Base-by-base conservation (phyloP, 2,329 filamentous ascomycete genomes). In the Helotiales sp. region DNA sequence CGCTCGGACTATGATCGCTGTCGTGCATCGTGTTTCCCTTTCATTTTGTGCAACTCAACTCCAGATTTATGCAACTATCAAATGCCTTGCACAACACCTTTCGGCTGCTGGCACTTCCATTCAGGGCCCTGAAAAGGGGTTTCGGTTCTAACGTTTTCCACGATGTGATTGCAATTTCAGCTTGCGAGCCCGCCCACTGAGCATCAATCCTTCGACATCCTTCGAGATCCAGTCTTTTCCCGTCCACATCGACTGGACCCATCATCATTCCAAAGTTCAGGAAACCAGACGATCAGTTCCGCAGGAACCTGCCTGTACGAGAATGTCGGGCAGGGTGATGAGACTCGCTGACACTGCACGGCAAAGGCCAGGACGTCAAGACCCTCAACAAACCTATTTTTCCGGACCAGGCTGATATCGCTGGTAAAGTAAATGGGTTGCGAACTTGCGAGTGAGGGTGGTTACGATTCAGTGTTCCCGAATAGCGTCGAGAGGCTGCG, bases 1-100 rank as follows among this genome's bases (percentile, higher is more conserved):
- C 40, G 40, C 40, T 44, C 40, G 40, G 40, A 44, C 40, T 24
- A 44, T 24, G 40, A 44, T 44, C 40, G 40, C 40, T 44, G 40
- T 44, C 27, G 40, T 25, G 40, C 40, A 44, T 44, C 36, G 19
- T 9, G 36, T 40, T 10, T 40, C 15, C 36, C 17, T 19, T 24
- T 25, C 38, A 3, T 42, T 12, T 17, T 42, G 38, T 22, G 25
- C 6, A 22, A 10, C 25, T 9, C 38, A 38, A 8, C 15, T 22
- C 38, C 22, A 24, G 38, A 42, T 42, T 42, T 42, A 22, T 24
- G 38, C 38, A 36, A 5, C 22, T 24, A 6, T 13, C 12, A 44
- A 5, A 27, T 44, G 40, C 40, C 22, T 44, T 19, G 40, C 40
- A 44, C 40, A 27, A 25, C 40, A 10, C 10, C 40, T 24, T 22